These are phyloP conservation scores for Pseudodiploospora longispora DNA, from an alignment of 2,329 filamentous ascomycete genomes.

Conservation along the genomic window DNA sequence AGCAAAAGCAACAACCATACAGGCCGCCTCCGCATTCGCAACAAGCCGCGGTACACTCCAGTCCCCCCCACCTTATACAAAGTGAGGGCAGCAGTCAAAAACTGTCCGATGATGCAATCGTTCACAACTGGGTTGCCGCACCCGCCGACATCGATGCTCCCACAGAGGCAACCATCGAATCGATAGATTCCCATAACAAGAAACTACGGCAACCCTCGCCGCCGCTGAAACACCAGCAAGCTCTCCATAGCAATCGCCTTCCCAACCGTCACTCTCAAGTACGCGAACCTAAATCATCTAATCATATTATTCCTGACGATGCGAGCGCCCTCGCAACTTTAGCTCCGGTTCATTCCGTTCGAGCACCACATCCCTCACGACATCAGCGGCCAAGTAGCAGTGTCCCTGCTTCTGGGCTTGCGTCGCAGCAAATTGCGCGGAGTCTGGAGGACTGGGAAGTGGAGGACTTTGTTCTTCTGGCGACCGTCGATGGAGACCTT, in stretches of 20 bases:
- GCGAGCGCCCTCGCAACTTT: slow-evolving; percentile 96
- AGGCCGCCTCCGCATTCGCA: neutral
- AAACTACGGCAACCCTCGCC: slow-evolving; percentile 14
- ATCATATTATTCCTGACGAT: slow-evolving; percentile 47
- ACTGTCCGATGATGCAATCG: slow-evolving; percentile 18
- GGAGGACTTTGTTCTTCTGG: slow-evolving; percentile 99
- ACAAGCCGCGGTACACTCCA: slow-evolving; percentile 3
- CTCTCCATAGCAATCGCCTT: slow-evolving; percentile 5
- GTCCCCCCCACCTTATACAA: slow-evolving; percentile 6
- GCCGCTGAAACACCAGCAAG: slow-evolving; percentile 14
- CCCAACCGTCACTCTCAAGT: slow-evolving; percentile 22
- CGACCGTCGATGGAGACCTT: slow-evolving; percentile 97
- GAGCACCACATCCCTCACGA: slow-evolving; percentile 78
- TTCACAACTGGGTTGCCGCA: slow-evolving; percentile 23
- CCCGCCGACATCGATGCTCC: slow-evolving; percentile 18
- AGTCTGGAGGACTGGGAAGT: slow-evolving; percentile 99
- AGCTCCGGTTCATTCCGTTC: slow-evolving; percentile 92
- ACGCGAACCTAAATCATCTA: slow-evolving; percentile 22
- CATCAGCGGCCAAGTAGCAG: slow-evolving; percentile 45
- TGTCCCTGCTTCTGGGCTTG: slow-evolving; percentile 54
- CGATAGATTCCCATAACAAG: slow-evolving; percentile 17
- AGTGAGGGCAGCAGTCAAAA: slow-evolving; percentile 17
- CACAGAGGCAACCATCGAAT: slow-evolving; percentile 17
- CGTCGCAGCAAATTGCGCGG: slow-evolving; percentile 88
- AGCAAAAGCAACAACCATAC: slow-evolving; percentile 33